Evolutionary conservation across 129 eudicot genomes (phyloP).

Genomic region (Artemisia tridentata): DNA sequence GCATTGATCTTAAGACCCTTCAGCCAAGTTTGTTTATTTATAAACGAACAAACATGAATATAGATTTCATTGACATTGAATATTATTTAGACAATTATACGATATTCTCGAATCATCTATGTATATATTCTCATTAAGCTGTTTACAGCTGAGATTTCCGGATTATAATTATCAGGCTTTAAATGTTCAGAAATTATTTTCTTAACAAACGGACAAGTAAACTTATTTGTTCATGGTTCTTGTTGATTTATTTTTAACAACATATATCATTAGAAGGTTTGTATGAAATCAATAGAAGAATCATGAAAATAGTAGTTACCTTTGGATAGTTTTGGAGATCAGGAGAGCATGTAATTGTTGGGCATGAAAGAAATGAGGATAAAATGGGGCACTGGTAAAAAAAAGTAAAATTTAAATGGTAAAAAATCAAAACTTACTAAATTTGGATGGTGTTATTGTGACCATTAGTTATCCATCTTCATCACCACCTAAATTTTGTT

Average conservation of each 20-base stretch:
- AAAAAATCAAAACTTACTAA: conserved; percentile 20
- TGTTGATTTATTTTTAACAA: too few species aligned
- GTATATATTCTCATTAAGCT: too few species aligned
- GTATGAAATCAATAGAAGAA: background rate
- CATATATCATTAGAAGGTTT: too few species aligned
- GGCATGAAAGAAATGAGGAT: conserved; percentile 11
- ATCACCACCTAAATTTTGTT: conserved; percentile 10
- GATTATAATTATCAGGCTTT: too few species aligned
- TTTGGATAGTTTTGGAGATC: background rate
- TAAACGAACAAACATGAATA: too few species aligned
- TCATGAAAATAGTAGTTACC: conserved; percentile 6
- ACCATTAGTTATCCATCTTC: conserved; percentile 9
- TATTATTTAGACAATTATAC: too few species aligned
- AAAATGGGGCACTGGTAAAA: background rate
- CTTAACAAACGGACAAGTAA: too few species aligned
- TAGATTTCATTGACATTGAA: too few species aligned
- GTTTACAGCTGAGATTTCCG: too few species aligned
- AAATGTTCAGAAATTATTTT: too few species aligned
- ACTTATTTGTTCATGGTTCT: too few species aligned
- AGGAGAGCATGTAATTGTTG: background rate
- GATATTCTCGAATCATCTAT: too few species aligned
- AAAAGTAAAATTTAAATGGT: background rate
- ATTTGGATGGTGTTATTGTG: conserved; percentile 19
- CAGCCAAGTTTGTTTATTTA: background rate
- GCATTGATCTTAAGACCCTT: background rate